These are phyloP conservation scores for Ganoderma lingzhi DNA, from an alignment of 1,284 basidiomycete species.

Conservation along the genomic window DNA sequence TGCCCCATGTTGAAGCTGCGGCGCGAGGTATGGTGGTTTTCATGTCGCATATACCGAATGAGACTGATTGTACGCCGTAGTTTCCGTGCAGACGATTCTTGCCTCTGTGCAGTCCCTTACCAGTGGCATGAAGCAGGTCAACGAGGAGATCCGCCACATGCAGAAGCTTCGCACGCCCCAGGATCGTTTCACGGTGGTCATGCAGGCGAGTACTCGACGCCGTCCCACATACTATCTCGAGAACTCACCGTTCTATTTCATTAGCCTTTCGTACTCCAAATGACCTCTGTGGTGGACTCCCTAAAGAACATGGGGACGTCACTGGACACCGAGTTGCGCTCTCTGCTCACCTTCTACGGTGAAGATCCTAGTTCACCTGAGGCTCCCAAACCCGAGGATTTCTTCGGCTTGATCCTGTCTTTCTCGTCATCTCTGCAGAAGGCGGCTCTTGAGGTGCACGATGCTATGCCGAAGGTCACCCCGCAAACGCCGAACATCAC, in stretches of 20 bases:
- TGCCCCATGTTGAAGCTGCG: constrained; percentile 85
- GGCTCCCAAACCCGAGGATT: constrained; percentile 77
- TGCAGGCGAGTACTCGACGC: constrained; percentile 58
- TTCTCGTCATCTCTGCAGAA: constrained; percentile 85
- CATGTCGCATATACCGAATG: not conserved
- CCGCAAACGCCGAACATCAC: constrained; percentile 35
- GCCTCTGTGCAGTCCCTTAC: constrained; percentile 68
- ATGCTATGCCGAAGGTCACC: constrained; percentile 52
- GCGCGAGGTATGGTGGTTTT: constrained; percentile 66
- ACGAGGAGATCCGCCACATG: constrained; percentile 60
- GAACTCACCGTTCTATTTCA: not conserved
- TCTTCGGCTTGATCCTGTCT: constrained; percentile 76
- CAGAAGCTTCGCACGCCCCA: constrained; percentile 47
- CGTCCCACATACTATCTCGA: constrained; percentile 2
- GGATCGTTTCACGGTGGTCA: constrained; percentile 71
- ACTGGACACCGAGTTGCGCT: constrained; percentile 66
- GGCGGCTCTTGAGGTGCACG: constrained; percentile 77
- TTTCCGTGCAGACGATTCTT: constrained; percentile 71
- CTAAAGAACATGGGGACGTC: constrained; percentile 67
- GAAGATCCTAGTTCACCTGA: constrained; percentile 69
- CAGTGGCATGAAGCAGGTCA: constrained; percentile 64
- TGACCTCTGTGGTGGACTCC: constrained; percentile 62
- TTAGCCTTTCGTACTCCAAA: constrained; percentile 66
- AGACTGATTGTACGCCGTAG: constrained; percentile 47
- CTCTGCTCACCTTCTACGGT: constrained; percentile 76